Evolutionary conservation across 176 grass and related monocot species (phyloP).

Genomic region (Musa acuminata): DNA sequence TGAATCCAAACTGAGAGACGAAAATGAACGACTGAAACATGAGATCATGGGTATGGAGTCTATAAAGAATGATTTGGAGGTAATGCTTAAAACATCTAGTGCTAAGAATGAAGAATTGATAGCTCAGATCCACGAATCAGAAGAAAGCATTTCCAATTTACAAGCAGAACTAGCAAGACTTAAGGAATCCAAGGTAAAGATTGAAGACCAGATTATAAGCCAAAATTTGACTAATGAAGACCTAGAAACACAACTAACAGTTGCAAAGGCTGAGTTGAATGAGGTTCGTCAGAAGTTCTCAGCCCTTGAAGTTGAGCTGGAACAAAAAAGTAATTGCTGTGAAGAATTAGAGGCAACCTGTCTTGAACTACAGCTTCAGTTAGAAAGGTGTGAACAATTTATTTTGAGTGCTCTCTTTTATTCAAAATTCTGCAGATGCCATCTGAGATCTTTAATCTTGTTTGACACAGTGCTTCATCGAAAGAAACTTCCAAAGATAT

Average conservation of each 20-base stretch:
- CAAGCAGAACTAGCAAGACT: constrained; percentile 34
- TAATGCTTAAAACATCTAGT: constrained; percentile 3
- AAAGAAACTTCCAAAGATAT: constrained; percentile 34
- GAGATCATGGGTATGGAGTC: constrained; percentile 2
- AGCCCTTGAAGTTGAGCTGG: constrained; percentile 3
- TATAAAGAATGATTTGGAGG: constrained; percentile 11
- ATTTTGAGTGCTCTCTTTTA: background rate
- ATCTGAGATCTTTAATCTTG: background rate
- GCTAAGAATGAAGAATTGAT: constrained; percentile 11
- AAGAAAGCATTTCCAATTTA: constrained; percentile 32
- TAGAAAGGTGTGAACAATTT: constrained; percentile 22
- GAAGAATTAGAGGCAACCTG: constrained; percentile 19
- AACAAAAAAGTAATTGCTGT: background rate
- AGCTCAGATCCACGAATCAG: constrained; percentile 21
- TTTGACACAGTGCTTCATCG: constrained; percentile 18
- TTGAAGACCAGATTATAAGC: constrained; percentile 7
- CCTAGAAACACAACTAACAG: constrained; percentile 8
- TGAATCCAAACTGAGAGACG: constrained; percentile 19
- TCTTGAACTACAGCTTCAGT: constrained; percentile 27
- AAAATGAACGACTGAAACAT: constrained; percentile 3
- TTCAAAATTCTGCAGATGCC: background rate
- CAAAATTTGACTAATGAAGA: constrained; percentile 23
- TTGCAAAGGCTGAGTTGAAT: constrained; percentile 18
- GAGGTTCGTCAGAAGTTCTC: constrained; percentile 15
- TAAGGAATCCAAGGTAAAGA: constrained; percentile 31